Evolutionary conservation across 305 asterid genomes (phyloP).

Genomic region (Rubia balearica): DNA sequence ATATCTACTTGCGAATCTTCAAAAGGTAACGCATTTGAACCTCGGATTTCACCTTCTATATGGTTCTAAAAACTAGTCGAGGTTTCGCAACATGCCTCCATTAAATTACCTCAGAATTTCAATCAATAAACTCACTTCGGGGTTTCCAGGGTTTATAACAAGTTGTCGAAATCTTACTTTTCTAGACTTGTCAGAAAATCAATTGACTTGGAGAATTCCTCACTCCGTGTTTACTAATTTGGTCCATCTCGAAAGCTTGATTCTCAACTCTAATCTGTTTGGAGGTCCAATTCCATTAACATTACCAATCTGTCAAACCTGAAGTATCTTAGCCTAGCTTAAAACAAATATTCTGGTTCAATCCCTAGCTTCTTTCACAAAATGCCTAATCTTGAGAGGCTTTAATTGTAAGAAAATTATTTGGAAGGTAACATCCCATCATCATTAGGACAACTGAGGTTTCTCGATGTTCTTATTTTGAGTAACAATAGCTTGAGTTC

Average conservation of each 20-base stretch:
- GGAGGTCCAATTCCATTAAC: conserved; percentile 13
- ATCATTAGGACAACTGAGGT: conserved; percentile 32
- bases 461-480: conserved; percentile 26
- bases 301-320: conserved; percentile 23
- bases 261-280: conserved; percentile 21
- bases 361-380: conserved; percentile 7
- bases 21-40: conserved; percentile 28
- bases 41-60: conserved; percentile 29
- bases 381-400: conserved; percentile 19
- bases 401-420: conserved; percentile 34
- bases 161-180: conserved; percentile 25
- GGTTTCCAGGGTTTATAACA: conserved; percentile 32
- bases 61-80: conserved; percentile 28
- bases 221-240: conserved; percentile 25
- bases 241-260: conserved; percentile 23
- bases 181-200: conserved; percentile 7
- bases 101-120: conserved; percentile 24
- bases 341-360: conserved; percentile 22
- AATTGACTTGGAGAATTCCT: conserved; percentile 30
- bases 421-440: conserved; percentile 34
- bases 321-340: conserved; percentile 23
- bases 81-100: conserved; percentile 25
- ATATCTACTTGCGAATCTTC: conserved; percentile 29
- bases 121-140: conserved; percentile 24
- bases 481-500: conserved; percentile 24